Conservation (phyloP, 345 rosid species). For the Hibiscus tridactylites region DNA sequence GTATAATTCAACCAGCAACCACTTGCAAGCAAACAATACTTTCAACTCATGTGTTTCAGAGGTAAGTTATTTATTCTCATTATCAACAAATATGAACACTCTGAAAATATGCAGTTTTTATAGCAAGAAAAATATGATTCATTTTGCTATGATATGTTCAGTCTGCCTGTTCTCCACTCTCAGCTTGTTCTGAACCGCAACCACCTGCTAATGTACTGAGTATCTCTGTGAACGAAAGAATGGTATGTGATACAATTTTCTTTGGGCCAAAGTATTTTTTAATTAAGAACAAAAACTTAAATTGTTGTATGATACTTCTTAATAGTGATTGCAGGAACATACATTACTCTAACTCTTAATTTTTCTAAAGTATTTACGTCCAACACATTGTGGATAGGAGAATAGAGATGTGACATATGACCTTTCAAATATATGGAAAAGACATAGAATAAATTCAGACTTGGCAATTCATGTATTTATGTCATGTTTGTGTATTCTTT, state of each 20-base stretch:
- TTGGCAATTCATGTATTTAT: background rate
- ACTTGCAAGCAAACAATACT: background rate
- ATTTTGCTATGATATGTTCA: background rate
- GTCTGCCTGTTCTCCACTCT: background rate
- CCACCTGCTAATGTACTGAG: background rate
- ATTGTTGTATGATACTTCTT: background rate
- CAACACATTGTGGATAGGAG: background rate
- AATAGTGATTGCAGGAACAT: background rate
- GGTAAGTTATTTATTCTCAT: constrained; percentile 1
- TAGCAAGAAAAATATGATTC: background rate
- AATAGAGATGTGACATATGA: background rate
- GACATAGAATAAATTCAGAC: background rate
- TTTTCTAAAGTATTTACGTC: background rate
- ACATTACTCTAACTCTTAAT: background rate
- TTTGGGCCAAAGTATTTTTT: background rate
- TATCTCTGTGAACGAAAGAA: constrained; percentile 1
- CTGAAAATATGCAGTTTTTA: background rate
- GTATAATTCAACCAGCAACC: background rate
- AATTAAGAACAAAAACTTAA: background rate
- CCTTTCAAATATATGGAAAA: background rate
- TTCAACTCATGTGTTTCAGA: constrained; percentile 2
- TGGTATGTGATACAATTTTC: constrained; percentile 1
- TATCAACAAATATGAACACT: background rate
- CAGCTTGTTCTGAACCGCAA: background rate
- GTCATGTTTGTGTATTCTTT: background rate